phyloP scores from a whole-genome alignment of 2,329 filamentous ascomycete genomes.

The Ophiostoma sp. region DNA sequence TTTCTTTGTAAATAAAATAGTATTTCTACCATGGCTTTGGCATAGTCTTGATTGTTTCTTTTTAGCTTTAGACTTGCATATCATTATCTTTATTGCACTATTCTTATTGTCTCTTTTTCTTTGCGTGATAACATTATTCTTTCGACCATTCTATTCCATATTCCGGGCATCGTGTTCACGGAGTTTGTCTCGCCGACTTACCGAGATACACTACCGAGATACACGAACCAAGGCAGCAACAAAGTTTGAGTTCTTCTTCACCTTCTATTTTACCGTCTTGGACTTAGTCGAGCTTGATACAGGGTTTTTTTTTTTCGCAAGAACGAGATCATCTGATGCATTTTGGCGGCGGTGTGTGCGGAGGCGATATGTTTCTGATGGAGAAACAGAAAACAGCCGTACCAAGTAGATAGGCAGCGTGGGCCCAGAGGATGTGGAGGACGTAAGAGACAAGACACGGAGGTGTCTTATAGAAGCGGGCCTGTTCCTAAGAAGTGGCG shows the following conservation, averaged over 20 bases:
- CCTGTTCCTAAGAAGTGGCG: not conserved
- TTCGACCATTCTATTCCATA: not conserved
- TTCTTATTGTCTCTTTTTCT: not conserved
- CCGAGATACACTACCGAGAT: not conserved
- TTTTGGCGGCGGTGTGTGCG: not conserved
- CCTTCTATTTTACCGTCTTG: not conserved
- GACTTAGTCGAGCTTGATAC: not conserved
- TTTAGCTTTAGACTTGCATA: not conserved
- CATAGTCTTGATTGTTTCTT: slow-evolving; percentile 9
- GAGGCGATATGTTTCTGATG: slow-evolving; percentile 17
- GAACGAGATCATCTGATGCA: not conserved
- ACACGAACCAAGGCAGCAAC: not conserved
- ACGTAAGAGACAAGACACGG: not conserved
- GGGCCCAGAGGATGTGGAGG: not conserved
- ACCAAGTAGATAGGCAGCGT: not conserved
- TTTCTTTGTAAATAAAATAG: slow-evolving; percentile 11
- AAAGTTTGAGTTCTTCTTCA: not conserved
- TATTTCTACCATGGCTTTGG: not conserved
- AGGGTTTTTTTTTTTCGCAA: not conserved
- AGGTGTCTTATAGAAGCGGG: not conserved
- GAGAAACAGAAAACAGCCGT: slow-evolving; percentile 20
- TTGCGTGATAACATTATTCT: not conserved
- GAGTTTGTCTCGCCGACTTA: not conserved
- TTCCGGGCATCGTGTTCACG: not conserved
- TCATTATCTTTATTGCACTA: not conserved